Evolutionary conservation across 257 asterid genomes (phyloP).

Genomic region (Cinchona pubescens): DNA sequence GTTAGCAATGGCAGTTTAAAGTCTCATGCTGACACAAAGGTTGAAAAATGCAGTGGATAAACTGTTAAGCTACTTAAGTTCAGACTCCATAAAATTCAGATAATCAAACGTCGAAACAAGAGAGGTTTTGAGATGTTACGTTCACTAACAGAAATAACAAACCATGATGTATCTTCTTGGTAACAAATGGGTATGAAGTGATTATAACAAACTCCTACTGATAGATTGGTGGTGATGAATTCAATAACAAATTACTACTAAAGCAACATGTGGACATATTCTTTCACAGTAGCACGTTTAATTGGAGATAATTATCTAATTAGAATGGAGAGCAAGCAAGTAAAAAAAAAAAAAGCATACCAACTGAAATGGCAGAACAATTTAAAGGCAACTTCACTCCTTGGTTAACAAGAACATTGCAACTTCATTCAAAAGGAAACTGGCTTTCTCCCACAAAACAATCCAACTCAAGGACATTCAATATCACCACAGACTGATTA

Average conservation of each 20-base stretch:
- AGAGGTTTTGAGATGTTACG: not conserved
- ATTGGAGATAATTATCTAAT: not conserved
- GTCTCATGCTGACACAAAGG: not conserved
- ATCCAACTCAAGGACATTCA: not conserved
- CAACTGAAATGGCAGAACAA: constrained; percentile 13
- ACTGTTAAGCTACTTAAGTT: not conserved
- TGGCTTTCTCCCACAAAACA: not conserved
- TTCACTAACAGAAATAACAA: not conserved
- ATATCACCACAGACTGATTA: not conserved
- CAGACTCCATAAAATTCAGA: not conserved
- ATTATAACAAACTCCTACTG: not conserved
- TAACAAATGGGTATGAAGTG: not conserved
- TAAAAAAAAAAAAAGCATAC: constrained; percentile 9
- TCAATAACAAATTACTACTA: not conserved
- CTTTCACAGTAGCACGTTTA: not conserved
- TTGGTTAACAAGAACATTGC: constrained; percentile 4
- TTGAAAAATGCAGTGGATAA: not conserved
- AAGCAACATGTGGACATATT: not conserved
- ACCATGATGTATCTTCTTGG: not conserved
- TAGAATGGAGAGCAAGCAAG: not conserved
- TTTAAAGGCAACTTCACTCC: constrained; percentile 2
- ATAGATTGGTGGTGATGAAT: not conserved
- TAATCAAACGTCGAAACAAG: not conserved
- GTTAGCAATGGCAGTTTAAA: not conserved
- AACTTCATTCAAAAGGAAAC: not conserved